Evolutionary conservation across 495 filamentous ascomycete genomes (phyloP), one percentile per base, ranked within the genome.

Genomic region (Neurospora africana): DNA sequence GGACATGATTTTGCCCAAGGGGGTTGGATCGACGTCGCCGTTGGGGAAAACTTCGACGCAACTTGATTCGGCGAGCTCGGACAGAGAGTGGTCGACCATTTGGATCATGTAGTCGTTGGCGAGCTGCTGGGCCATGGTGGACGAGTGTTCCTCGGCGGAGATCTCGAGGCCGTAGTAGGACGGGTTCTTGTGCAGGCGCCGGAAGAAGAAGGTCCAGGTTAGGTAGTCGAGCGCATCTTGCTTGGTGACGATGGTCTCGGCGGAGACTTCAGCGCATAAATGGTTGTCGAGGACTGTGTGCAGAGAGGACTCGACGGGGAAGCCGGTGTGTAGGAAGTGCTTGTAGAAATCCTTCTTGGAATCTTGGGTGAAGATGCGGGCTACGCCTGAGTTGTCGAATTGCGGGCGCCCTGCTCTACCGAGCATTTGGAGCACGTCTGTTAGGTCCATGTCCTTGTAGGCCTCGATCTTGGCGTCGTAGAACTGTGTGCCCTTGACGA

Each of bases 321-420:
- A 99, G 5, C 95, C 95, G 13, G 96, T 98, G 78, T 99, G 95
- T 65, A 99, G 80, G 79, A 99, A 99, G 82, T 99, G 94, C 84
- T 98, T 99, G 83, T 99, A 99, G 82, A 98, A 99, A n/a, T 93
- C 92, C 81, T 99, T 99, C 84, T 98, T 99, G 13, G 94, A 83
- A 72, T 98, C 95, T 77, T 99, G 94, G 0, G 96, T 98, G 81
- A 98, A 97, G 75, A 99, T 98, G 37, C 94, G 89, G 11, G 96
- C 95, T 74, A 98, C 95, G 74, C 96, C 95, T 0, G 94, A 95
- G 67, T 89, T 90, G 77, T 99, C 95, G 78, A 99, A 99, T 79
- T 99, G 95, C 17, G 95, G 95, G 70, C 95, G 91, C 17, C 95
- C 95, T 23, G 95, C 95, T 81, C 95, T 91, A 71, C 95, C 95